Base-by-base conservation (phyloP, 805 yeast species). In the Barnettozyma pratensis region DNA sequence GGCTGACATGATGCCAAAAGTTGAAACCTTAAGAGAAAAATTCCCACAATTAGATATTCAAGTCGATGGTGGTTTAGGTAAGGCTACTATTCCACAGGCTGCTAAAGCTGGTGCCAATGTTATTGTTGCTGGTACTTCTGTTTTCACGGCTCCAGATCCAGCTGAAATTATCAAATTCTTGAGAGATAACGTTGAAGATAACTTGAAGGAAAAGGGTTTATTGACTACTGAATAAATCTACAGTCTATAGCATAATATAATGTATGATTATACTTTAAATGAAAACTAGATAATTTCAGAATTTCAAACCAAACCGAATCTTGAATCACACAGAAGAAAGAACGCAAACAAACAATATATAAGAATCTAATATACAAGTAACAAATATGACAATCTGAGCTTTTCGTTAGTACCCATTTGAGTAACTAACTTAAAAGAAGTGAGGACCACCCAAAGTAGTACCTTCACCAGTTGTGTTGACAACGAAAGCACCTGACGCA, bases 101-200 rank as follows among this genome's bases (percentile, higher is more conserved):
- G 96, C 97, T n/a, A 76, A 79, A 46, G 97, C 98, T 9, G 99
- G 99, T 48, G 99, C 99, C 45, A 94, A 94, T 63, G 97, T 91
- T 42, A 90, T 94, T 62, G 99, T 94, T 42, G 97, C 99, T 4
- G 99, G 99, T 41, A 92, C 97, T 12, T 79, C 96, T 44, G 95
- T 92, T 12, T 94, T 91, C 72, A 82, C 83, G 50, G 96, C 97
- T 7, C 73, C 76, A 9, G 83, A 85, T 55, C 97, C 98, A 25
- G 71, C 71, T 9, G 85, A 80, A 55, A 85, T 89, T 56, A 91
- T 94, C 56, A 71, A 71, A 44, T 75, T 76, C 58, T 73, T 91
- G 71, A 82, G 89, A 60, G 71, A 65, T 29, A 74, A 80, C 32
- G 96, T 91, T 35, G 66, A 70, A 31, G 65, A 63, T 6, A 74